Percentiles rank a stretch among this genome's conserved stretches.
phyloP scores from a whole-genome alignment of 495 filamentous ascomycete genomes.

The Penicillium nucicola region DNA sequence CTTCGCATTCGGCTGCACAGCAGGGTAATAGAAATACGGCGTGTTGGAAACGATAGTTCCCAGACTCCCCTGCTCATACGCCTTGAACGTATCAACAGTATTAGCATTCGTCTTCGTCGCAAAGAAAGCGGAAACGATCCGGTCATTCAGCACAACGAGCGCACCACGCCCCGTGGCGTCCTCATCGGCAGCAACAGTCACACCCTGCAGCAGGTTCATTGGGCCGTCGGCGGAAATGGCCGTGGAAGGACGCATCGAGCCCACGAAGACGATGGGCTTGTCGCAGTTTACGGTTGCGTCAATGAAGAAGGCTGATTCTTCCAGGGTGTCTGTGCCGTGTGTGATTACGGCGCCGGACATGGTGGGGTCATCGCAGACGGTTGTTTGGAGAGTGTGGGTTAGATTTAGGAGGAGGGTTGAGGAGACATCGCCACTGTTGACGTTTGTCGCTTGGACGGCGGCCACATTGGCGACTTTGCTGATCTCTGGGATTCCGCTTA shows the following conservation, averaged over 20 bases:
- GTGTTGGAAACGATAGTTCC: constrained; percentile 44
- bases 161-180: constrained; percentile 35
- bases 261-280: constrained; percentile 48
- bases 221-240: constrained; percentile 50
- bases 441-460: constrained; percentile 43
- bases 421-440: constrained; percentile 36
- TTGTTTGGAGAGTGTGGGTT: constrained; percentile 36
- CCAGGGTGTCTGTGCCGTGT: constrained; percentile 50
- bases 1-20: constrained; percentile 34
- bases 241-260: constrained; percentile 48
- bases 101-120: constrained; percentile 53
- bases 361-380: constrained; percentile 38
- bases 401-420: constrained; percentile 41
- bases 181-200: constrained; percentile 38
- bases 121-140: constrained; percentile 45
- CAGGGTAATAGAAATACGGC: constrained; percentile 44
- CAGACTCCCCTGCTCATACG: constrained; percentile 40
- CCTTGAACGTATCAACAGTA: constrained; percentile 49
- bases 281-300: constrained; percentile 43
- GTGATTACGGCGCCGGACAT: constrained; percentile 46
- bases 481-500: constrained; percentile 41
- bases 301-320: constrained; percentile 51
- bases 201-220: constrained; percentile 48
- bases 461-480: constrained; percentile 44
- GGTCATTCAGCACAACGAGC: constrained; percentile 51